These are phyloP conservation scores for Thuidium tamariscinum DNA, from an alignment of 225 moss, liverwort and hornwort species.

Conservation along the genomic window DNA sequence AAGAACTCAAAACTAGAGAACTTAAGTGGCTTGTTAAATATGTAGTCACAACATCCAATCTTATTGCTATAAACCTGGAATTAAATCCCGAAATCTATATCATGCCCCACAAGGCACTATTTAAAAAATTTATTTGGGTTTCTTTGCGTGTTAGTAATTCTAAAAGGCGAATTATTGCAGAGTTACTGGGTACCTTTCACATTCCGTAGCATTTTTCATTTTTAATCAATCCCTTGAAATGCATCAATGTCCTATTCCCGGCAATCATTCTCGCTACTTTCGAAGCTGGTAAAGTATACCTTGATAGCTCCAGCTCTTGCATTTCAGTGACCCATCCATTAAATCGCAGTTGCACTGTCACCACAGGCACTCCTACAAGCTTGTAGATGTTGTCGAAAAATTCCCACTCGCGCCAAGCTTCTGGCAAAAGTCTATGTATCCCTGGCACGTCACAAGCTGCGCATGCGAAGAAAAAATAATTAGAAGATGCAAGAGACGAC, in stretches of 20 bases:
- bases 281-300: constrained; percentile 18
- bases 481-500: neutral
- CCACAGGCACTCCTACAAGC: constrained; percentile 86
- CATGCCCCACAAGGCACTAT: neutral
- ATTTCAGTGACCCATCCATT: constrained; percentile 99
- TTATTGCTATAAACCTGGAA: neutral
- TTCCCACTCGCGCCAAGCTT: constrained; percentile 70
- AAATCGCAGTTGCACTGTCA: constrained; percentile 90
- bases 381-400: constrained; percentile 92
- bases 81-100: neutral
- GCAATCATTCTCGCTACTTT: neutral
- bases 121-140: neutral
- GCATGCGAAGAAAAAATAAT: neutral
- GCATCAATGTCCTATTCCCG: neutral
- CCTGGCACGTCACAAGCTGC: constrained; percentile 95
- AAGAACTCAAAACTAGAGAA: neutral
- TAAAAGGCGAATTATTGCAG: neutral
- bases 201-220: neutral
- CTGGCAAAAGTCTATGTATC: constrained; percentile 70
- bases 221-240: neutral
- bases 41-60: neutral
- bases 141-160: neutral
- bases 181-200: neutral
- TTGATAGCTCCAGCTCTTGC: constrained; percentile 76
- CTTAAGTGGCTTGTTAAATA: neutral